Evolutionary conservation across 306 rosid species (phyloP).

Genomic region (Trifolium fragiferum): DNA sequence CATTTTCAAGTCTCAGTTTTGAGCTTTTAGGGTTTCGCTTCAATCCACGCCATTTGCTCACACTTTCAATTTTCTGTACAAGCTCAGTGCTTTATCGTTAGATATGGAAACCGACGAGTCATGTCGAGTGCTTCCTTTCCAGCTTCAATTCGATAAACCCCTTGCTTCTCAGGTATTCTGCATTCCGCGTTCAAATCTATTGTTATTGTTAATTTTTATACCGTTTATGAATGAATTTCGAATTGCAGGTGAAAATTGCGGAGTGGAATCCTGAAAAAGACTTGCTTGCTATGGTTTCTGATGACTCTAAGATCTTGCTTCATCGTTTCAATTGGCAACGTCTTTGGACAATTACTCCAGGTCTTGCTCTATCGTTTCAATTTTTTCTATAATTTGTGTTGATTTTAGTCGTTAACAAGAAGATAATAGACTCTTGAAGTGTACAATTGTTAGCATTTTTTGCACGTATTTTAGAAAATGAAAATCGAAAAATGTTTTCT

Average conservation of each 20-base stretch:
- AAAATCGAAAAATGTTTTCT: no score
- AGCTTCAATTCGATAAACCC: constrained; percentile 93
- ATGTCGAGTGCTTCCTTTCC: constrained; percentile 74
- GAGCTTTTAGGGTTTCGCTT: constrained; percentile 39
- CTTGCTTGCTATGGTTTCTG: constrained; percentile 92
- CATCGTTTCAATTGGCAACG: constrained; percentile 99
- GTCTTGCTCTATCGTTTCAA: constrained; percentile 39
- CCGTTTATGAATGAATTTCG: constrained; percentile 13
- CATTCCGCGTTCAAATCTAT: neutral
- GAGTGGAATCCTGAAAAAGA: constrained; percentile 99
- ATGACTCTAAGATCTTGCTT: constrained; percentile 86
- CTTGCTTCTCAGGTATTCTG: constrained; percentile 72
- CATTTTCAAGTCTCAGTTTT: constrained; percentile 1
- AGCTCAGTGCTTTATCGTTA: constrained; percentile 11
- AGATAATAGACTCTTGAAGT: no score
- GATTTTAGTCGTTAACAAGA: no score
- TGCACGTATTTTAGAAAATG: no score
- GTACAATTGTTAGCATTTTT: no score
- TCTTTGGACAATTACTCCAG: constrained; percentile 89
- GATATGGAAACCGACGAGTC: constrained; percentile 81
- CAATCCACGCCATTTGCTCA: constrained; percentile 8
- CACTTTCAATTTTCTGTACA: constrained; percentile 12
- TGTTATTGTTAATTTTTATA: neutral
- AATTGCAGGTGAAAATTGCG: constrained; percentile 71
- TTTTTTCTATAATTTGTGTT: no score